phyloP scores from a whole-genome alignment of 192 early-diverging fungal species.

The Diversispora epigaea region DNA sequence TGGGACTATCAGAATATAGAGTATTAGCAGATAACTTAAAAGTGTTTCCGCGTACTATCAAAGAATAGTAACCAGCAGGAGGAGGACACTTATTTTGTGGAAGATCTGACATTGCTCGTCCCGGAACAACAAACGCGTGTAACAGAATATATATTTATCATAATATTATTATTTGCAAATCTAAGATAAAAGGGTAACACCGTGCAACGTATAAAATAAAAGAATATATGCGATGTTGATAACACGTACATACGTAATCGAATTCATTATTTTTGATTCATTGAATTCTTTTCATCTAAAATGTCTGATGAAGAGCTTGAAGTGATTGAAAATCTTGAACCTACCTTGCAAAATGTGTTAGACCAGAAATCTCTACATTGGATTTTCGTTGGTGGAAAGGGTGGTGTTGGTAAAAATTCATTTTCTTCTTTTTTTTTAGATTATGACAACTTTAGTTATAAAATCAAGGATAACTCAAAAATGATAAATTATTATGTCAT shows the following conservation, averaged over 20 bases:
- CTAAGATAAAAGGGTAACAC: too few species aligned
- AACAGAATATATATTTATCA: too few species aligned
- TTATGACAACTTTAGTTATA: neutral
- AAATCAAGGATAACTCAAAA: neutral
- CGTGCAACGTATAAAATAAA: too few species aligned
- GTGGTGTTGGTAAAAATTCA: conserved; percentile 86
- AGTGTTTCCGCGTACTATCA: conserved; percentile 12
- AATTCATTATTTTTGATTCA: too few species aligned
- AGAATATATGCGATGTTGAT: too few species aligned
- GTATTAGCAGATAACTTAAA: conserved; percentile 9
- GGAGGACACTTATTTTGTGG: neutral
- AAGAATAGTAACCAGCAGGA: conserved; percentile 2
- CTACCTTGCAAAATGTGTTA: conserved; percentile 91
- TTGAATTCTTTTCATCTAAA: too few species aligned
- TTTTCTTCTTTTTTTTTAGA: neutral
- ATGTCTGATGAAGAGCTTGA: conserved; percentile 33
- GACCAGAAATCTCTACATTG: conserved; percentile 95
- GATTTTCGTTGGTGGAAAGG: conserved; percentile 99
- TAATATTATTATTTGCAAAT: too few species aligned
- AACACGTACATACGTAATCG: too few species aligned
- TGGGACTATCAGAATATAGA: conserved; percentile 21
- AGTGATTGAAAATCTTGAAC: conserved; percentile 73
- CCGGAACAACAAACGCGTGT: too few species aligned
- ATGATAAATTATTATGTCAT: neutral
- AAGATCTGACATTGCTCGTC: neutral